These are phyloP conservation scores for Podospora pseudopauciseta DNA, from an alignment of 495 filamentous ascomycete genomes.

Conservation along the genomic window DNA sequence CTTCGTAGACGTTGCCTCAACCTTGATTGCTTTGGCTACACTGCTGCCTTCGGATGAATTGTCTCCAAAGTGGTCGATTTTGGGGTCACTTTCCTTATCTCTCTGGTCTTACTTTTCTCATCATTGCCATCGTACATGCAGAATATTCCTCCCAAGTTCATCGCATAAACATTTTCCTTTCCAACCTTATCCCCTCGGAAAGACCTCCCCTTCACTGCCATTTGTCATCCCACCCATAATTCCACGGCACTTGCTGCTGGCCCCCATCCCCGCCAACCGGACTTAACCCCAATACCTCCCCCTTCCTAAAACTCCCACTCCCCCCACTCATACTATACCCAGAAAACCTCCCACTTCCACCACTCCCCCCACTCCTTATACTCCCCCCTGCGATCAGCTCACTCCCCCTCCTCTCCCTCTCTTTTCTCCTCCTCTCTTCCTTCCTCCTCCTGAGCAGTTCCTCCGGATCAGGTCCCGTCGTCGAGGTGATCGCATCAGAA, in stretches of 20 bases:
- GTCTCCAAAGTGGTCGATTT: too few relatives aligned
- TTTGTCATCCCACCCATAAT: not conserved
- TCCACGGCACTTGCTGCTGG: not conserved
- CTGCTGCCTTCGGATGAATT: too few relatives aligned
- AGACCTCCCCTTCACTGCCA: not conserved
- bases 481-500: slow-evolving; percentile 32
- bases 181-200: not conserved
- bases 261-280: not conserved
- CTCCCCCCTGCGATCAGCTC: not conserved
- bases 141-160: too few relatives aligned
- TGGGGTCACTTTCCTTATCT: too few relatives aligned
- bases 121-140: too few relatives aligned
- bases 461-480: slow-evolving; percentile 32
- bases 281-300: not conserved
- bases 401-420: not conserved
- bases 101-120: too few relatives aligned
- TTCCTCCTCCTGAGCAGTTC: slow-evolving; percentile 30
- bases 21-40: too few relatives aligned
- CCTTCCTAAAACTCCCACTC: not conserved
- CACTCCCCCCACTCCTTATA: not conserved
- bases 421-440: slow-evolving; percentile 19
- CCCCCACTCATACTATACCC: slow-evolving; percentile 5
- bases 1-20: not conserved
- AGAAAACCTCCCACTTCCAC: not conserved
- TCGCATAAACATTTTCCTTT: not conserved